Conservation (phyloP, 768 basidiomycete genomes). For the Pulveroboletus ravenelii region DNA sequence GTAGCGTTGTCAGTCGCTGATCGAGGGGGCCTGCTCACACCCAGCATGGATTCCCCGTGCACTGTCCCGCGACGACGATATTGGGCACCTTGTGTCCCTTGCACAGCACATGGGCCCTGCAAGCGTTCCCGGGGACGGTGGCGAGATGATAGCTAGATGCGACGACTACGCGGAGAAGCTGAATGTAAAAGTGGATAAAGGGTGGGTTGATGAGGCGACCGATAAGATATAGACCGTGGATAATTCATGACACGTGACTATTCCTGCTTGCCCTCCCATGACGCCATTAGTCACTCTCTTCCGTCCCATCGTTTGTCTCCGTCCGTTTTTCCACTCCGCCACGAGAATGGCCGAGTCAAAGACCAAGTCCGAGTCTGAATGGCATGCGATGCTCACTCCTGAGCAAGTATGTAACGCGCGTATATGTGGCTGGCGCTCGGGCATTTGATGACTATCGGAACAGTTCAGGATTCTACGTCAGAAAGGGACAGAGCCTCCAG, state of each 20-base stretch:
- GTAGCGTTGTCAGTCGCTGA: no score
- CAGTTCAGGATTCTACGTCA: conserved; percentile 82
- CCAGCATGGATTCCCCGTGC: no score
- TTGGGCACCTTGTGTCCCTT: conserved; percentile 24
- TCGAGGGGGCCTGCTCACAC: not conserved
- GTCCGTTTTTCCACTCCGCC: conserved; percentile 3
- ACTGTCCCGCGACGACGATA: conserved; percentile 12
- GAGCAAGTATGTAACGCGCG: conserved; percentile 59
- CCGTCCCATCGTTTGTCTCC: not conserved
- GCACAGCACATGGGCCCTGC: conserved; percentile 23
- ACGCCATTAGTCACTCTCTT: no score
- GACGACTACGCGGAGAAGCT: conserved; percentile 16
- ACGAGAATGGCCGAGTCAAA: conserved; percentile 19
- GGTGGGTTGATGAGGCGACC: conserved; percentile 15
- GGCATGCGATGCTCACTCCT: conserved; percentile 74
- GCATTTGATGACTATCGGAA: not conserved
- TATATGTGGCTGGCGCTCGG: not conserved
- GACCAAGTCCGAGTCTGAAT: conserved; percentile 68
- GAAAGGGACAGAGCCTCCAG: conserved; percentile 82
- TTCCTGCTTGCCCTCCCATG: no score
- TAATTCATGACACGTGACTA: no score
- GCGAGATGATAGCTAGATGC: conserved; percentile 26
- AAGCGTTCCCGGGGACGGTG: conserved; percentile 19
- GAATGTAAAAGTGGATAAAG: conserved; percentile 3
- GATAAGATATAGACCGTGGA: not conserved